phyloP scores from a whole-genome alignment of 108 stramenopile species.

The Schizochytrium sp. region DNA sequence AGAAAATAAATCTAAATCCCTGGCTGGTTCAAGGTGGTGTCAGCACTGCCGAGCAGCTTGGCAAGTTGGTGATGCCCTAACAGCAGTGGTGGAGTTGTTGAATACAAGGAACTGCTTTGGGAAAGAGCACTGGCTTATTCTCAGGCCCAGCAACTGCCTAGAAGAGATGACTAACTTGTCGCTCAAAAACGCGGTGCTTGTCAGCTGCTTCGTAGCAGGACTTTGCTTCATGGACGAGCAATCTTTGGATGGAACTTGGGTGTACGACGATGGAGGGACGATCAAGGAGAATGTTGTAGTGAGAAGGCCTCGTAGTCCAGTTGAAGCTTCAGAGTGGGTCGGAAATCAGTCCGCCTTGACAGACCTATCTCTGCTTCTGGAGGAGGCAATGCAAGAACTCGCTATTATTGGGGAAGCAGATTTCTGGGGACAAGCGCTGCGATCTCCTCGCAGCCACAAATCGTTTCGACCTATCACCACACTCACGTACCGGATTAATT shows the following conservation, averaged over 20 bases:
- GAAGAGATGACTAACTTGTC: neutral
- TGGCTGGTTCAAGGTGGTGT: too few relatives aligned
- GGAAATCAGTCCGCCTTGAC: neutral
- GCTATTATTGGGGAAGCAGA: neutral
- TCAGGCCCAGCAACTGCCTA: too few relatives aligned
- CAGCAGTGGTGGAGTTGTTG: too few relatives aligned
- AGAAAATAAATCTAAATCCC: too few relatives aligned
- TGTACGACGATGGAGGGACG: constrained; percentile 53
- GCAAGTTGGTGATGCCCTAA: too few relatives aligned
- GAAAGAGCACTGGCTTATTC: too few relatives aligned
- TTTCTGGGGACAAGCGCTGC: constrained; percentile 31
- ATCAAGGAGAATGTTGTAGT: constrained; percentile 20
- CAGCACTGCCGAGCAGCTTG: too few relatives aligned
- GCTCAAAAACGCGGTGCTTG: neutral
- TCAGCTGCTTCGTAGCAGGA: neutral
- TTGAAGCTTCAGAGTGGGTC: neutral
- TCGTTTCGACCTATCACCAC: constrained; percentile 37
- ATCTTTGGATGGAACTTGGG: constrained; percentile 19
- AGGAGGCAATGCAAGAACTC: neutral
- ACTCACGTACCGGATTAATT: constrained; percentile 1
- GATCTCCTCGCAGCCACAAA: neutral
- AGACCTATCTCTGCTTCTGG: neutral
- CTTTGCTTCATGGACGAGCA: constrained; percentile 8
- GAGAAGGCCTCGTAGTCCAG: neutral
- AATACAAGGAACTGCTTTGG: too few relatives aligned